A percentile compares a stretch with the other conserved stretches of the same genome.
These are phyloP conservation scores for Colletotrichum sansevieriae DNA, from an alignment of 2,329 filamentous ascomycete genomes.

Conservation along the genomic window DNA sequence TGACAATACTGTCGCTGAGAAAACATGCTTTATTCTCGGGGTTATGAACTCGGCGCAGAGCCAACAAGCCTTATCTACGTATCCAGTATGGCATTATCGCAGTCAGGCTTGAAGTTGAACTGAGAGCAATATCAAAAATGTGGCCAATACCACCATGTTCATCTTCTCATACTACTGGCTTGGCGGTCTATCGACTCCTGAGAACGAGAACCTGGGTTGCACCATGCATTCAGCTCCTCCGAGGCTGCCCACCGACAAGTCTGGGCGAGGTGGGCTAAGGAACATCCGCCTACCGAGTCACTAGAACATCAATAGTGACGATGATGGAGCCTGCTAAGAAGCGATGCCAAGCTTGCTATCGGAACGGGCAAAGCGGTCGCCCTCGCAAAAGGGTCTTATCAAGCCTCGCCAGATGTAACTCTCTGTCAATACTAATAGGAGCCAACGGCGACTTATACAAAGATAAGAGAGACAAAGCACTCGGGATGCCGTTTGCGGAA, in stretches of 20 bases:
- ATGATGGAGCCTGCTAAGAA: constrained; percentile 1
- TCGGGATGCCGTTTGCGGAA: not conserved
- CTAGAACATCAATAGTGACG: constrained; percentile 20
- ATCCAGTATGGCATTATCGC: not conserved
- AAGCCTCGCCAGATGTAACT: not conserved
- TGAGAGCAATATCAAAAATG: not conserved
- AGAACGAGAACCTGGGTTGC: constrained; percentile 12
- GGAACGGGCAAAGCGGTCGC: not conserved
- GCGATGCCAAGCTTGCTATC: not conserved
- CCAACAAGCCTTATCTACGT: not conserved
- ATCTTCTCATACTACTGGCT: constrained; percentile 27
- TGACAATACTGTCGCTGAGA: not conserved
- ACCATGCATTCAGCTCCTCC: constrained; percentile 23
- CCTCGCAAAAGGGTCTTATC: not conserved
- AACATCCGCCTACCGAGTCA: not conserved
- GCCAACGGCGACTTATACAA: not conserved
- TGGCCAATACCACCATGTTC: not conserved
- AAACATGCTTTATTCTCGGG: not conserved
- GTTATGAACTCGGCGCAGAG: not conserved
- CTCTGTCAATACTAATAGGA: not conserved
- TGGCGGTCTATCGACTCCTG: constrained; percentile 12
- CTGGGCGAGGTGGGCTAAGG: constrained; percentile 16
- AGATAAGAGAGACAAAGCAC: constrained; percentile 4
- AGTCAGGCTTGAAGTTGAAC: constrained; percentile 7
- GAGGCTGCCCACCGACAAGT: constrained; percentile 11